phyloP scores from a whole-genome alignment of 1,284 basidiomycete species.

The Ganoderma lingzhi region DNA sequence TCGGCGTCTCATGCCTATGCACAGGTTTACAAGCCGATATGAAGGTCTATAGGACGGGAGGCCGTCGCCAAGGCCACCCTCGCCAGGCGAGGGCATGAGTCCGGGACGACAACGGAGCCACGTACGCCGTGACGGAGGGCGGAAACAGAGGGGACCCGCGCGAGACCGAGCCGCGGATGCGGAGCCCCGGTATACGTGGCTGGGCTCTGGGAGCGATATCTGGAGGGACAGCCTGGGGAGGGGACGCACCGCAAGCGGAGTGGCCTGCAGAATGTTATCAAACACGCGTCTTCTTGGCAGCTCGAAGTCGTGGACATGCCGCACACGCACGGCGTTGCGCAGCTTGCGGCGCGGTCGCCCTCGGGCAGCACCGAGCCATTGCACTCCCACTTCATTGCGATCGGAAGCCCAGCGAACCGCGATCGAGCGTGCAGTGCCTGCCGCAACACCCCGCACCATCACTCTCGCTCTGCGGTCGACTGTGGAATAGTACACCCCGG shows the following conservation, averaged over 20 bases:
- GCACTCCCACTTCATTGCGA: slow-evolving; percentile 6
- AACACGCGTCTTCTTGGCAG: slow-evolving; percentile 6
- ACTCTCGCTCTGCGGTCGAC: slow-evolving; percentile 3
- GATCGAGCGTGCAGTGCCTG: slow-evolving; percentile 5
- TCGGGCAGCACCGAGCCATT: neutral
- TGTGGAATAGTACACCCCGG: neutral
- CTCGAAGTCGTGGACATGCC: slow-evolving; percentile 4
- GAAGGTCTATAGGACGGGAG: slow-evolving; percentile 4
- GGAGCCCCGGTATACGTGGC: neutral
- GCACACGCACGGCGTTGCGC: neutral
- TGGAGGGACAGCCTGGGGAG: neutral
- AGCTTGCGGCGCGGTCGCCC: neutral
- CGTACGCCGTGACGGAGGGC: slow-evolving; percentile 2
- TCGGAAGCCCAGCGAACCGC: neutral
- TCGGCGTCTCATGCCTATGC: slow-evolving; percentile 22
- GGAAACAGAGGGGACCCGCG: slow-evolving; percentile 1
- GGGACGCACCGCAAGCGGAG: neutral
- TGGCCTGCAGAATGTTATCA: slow-evolving; percentile 3
- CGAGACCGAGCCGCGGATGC: slow-evolving; percentile 3
- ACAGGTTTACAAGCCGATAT: slow-evolving; percentile 22
- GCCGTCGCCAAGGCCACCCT: slow-evolving; percentile 28
- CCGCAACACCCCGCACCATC: neutral
- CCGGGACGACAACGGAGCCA: slow-evolving; percentile 8
- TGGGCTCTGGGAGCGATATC: neutral
- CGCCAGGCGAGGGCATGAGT: slow-evolving; percentile 9